phyloP scores from a whole-genome alignment of 345 rosid genomes.

The Arabis hirsuta region DNA sequence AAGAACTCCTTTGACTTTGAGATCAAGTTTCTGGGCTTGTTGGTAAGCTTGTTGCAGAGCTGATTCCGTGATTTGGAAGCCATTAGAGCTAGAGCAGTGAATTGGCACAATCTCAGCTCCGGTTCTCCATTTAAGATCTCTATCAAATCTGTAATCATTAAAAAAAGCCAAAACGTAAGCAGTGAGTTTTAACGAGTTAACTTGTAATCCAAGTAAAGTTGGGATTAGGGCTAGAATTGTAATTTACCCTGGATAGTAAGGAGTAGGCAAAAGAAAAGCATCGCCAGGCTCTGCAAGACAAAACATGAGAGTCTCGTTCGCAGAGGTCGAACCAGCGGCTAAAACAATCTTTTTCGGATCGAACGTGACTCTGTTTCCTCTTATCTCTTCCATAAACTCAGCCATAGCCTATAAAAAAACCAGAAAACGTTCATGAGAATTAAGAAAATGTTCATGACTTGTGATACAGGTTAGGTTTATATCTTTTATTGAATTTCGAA shows the following conservation, averaged over 20 bases:
- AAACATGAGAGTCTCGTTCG: constrained; percentile 78
- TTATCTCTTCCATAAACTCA: constrained; percentile 80
- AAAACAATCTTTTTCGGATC: constrained; percentile 63
- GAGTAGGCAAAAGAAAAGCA: constrained; percentile 80
- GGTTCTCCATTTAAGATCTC: constrained; percentile 79
- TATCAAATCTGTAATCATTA: constrained; percentile 59
- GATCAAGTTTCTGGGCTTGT: constrained; percentile 61
- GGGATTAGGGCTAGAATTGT: constrained; percentile 20
- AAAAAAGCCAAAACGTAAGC: constrained; percentile 36
- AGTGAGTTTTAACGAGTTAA: background rate
- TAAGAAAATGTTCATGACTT: background rate
- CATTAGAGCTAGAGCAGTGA: constrained; percentile 60
- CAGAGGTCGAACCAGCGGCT: constrained; percentile 85
- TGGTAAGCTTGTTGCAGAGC: constrained; percentile 72
- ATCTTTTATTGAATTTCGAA: background rate
- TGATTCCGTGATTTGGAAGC: constrained; percentile 59
- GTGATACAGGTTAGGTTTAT: constrained; percentile 1
- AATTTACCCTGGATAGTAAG: constrained; percentile 82
- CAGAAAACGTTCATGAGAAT: constrained; percentile 8
- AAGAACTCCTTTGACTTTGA: constrained; percentile 76
- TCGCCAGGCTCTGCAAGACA: constrained; percentile 81
- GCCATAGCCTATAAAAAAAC: constrained; percentile 62
- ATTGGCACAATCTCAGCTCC: constrained; percentile 67
- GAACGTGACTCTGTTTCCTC: constrained; percentile 73
- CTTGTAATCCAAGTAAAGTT: constrained; percentile 42